These are phyloP conservation scores for Ceratocystis cubensis DNA, from an alignment of 2,329 filamentous ascomycete species.

Conservation along the genomic window DNA sequence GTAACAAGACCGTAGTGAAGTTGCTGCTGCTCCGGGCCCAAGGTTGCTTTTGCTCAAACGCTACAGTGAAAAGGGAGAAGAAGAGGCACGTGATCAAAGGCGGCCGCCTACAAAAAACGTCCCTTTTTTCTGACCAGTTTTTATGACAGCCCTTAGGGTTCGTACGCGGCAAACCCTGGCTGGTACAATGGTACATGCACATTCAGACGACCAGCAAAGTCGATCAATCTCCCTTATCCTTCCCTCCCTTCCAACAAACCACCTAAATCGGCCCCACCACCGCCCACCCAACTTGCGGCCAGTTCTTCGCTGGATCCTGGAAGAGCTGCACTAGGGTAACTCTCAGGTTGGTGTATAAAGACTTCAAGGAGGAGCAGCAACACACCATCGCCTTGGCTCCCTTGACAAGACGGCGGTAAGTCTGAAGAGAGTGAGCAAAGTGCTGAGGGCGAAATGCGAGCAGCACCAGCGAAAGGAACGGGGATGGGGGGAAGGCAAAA, in stretches of 20 bases:
- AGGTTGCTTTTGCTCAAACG: not conserved
- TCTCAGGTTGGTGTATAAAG: slow-evolving; percentile 6
- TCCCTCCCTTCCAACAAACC: slow-evolving; percentile 1
- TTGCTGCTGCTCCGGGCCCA: no score
- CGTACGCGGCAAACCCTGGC: no score
- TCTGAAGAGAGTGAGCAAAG: not conserved
- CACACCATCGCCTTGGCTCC: not conserved
- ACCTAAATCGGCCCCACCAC: not conserved
- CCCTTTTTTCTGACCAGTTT: no score
- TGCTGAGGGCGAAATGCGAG: not conserved
- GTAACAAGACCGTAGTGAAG: not conserved
- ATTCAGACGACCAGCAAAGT: not conserved
- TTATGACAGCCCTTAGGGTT: not conserved
- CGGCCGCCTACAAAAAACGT: not conserved
- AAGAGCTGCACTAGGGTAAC: slow-evolving; percentile 4
- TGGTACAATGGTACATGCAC: no score
- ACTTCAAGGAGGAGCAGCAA: not conserved
- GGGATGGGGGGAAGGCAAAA: not conserved
- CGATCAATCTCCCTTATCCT: no score
- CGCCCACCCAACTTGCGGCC: not conserved
- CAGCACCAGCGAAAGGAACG: not conserved
- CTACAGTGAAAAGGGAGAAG: not conserved
- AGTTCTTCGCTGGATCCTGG: not conserved
- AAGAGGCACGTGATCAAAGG: not conserved
- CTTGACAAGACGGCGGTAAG: not conserved